Base-by-base conservation (phyloP, 225 moss, liverwort and hornwort species). In the Neckera pumila region DNA sequence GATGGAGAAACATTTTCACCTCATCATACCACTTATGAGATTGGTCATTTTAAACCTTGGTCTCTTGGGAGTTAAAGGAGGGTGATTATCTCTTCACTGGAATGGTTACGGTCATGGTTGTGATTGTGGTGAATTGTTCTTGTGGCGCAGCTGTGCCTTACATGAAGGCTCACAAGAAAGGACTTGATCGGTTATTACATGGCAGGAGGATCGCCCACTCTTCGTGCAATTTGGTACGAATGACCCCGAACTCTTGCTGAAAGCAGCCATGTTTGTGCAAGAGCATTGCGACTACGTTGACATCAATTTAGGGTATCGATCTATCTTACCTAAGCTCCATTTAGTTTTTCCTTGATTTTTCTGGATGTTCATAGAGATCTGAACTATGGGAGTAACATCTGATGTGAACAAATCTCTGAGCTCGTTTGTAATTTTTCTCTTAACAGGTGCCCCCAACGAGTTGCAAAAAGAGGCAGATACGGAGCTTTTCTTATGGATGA, bases 201-300 rank as follows among this genome's bases (percentile, higher is more conserved):
- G 88, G 84, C 94, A 99, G 98, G 97, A 96, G 90, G 98, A 99
- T 88, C 95, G 97, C 51, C 98, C 98, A 80, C 92, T 99, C 88
- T 96, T 99, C 76, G 97, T 99, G 70, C 96, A 99, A 86, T 99
- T 99, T 73, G 97, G 98, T 93, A 96, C 96, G 49, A 99, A 97
- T 82, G 95, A 99, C 87, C 96, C 97, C 13, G 92, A 97, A 38
- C 91, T 92, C 42, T 88, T 99, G 88, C 87, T 99, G 77, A 92
- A 96, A 88, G 98, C 96, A 59, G 95, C 93, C 81, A 91, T 93
- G 82, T 88, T 97, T 84, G 98, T 97, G 79, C 94, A 96, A 89
- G 89, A 92, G 15, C 74, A 92, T 23, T 97, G 98, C 45, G 98
- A 99, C 92, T 97, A 96, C 83, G 95, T 99, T 38, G 98, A 97